Percentiles rank a stretch among this genome's conserved stretches.
phyloP scores from a whole-genome alignment of 108 stramenopile genomes.

The Cyclotella kingstonii region DNA sequence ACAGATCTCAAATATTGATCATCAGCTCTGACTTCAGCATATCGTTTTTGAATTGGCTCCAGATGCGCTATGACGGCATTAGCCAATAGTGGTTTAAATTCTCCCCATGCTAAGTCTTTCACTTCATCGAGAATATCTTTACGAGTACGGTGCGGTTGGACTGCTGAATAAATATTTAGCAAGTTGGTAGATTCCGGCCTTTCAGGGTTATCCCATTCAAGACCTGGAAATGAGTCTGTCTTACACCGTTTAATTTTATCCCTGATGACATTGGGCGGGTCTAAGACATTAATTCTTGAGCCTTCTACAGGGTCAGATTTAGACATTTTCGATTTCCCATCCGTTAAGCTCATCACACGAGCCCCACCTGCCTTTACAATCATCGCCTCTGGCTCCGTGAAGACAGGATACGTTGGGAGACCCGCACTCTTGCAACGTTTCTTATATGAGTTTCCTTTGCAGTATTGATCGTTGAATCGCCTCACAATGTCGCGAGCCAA shows the following conservation, averaged over 20 bases:
- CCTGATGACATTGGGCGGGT: constrained; percentile 88
- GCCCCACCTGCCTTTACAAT: constrained; percentile 93
- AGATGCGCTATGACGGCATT: constrained; percentile 93
- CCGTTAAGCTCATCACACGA: constrained; percentile 96
- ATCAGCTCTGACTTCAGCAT: constrained; percentile 88
- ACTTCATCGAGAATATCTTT: constrained; percentile 88
- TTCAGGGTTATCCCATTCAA: constrained; percentile 96
- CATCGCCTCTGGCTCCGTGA: constrained; percentile 92
- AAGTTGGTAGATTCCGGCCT: constrained; percentile 98
- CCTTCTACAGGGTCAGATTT: constrained; percentile 90
- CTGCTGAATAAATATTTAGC: constrained; percentile 91
- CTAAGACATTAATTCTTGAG: constrained; percentile 95
- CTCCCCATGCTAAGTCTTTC: constrained; percentile 87
- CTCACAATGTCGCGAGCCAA: constrained; percentile 95
- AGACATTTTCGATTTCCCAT: constrained; percentile 97
- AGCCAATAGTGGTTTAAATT: constrained; percentile 95
- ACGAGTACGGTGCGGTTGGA: constrained; percentile 72
- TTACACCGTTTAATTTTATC: constrained; percentile 96
- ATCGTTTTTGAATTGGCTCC: constrained; percentile 90
- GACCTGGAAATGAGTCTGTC: constrained; percentile 84
- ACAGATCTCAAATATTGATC: constrained; percentile 77
- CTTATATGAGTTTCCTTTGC: constrained; percentile 85
- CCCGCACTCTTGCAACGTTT: constrained; percentile 84
- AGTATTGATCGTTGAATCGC: constrained; percentile 93
- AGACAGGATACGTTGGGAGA: constrained; percentile 76